These are phyloP conservation scores for Collybiopsis confluens DNA, from an alignment of 768 basidiomycete species.

Conservation along the genomic window DNA sequence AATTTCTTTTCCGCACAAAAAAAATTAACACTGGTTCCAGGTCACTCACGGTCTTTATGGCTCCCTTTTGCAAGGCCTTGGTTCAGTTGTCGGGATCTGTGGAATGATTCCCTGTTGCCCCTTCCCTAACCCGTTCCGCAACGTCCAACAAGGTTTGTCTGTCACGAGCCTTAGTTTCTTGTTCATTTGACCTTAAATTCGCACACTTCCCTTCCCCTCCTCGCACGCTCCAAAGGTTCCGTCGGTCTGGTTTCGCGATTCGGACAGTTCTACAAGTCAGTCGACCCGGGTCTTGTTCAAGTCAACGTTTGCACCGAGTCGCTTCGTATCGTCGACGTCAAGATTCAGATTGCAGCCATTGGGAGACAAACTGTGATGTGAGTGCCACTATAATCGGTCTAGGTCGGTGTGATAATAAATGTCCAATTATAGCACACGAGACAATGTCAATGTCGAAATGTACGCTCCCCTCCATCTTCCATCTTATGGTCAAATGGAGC, in stretches of 20 bases:
- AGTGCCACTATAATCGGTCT: conserved; percentile 12
- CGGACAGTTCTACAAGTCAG: conserved; percentile 94
- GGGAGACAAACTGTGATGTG: conserved; percentile 84
- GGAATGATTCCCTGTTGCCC: conserved; percentile 86
- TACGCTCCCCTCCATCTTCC: conserved; percentile 26
- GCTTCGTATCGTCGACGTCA: conserved; percentile 85
- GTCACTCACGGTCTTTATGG: conserved; percentile 88
- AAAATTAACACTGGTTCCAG: conserved; percentile 17
- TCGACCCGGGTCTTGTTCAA: conserved; percentile 87
- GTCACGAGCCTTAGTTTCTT: neutral
- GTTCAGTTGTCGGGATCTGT: conserved; percentile 56
- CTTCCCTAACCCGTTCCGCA: conserved; percentile 78
- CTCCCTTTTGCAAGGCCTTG: conserved; percentile 70
- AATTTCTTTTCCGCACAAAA: neutral
- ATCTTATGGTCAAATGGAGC: conserved; percentile 5
- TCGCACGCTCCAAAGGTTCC: conserved; percentile 45
- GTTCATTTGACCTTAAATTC: neutral
- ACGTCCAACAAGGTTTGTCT: conserved; percentile 72
- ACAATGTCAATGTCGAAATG: conserved; percentile 96
- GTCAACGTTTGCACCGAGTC: conserved; percentile 94
- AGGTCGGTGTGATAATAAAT: neutral
- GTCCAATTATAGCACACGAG: conserved; percentile 56
- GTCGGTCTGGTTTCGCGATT: conserved; percentile 92
- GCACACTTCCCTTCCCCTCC: conserved; percentile 17
- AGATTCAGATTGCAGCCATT: conserved; percentile 90